A percentile compares a stretch with the other conserved stretches of the same genome.
These are phyloP conservation scores for Achlya hypogyna DNA, from an alignment of 352 stramenopile species.

Conservation along the genomic window DNA sequence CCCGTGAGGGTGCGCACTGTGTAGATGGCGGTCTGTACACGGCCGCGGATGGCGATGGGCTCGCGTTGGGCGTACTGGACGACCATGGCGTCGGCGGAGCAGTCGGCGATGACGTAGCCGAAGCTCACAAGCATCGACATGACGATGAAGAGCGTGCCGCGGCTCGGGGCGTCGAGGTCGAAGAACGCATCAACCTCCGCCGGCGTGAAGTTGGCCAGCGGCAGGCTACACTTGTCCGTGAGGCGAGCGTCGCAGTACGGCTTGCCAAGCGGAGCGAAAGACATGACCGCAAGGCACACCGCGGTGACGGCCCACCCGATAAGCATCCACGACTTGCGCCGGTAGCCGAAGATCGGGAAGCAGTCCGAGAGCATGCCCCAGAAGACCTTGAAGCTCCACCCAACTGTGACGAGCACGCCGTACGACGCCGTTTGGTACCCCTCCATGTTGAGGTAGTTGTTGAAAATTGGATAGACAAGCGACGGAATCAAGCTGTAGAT, in stretches of 20 bases:
- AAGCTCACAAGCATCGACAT: slow-evolving; percentile 65
- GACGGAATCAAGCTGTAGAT: slow-evolving; percentile 45
- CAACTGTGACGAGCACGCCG: slow-evolving; percentile 41
- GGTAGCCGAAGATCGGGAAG: slow-evolving; percentile 13
- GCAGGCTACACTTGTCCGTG: neutral
- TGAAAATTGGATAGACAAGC: slow-evolving; percentile 64
- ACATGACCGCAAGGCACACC: slow-evolving; percentile 1
- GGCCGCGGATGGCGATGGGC: slow-evolving; percentile 30
- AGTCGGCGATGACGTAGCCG: slow-evolving; percentile 50
- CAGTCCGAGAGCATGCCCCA: slow-evolving; percentile 33
- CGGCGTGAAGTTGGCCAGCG: neutral
- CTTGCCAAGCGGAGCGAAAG: neutral
- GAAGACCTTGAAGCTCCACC: slow-evolving; percentile 60
- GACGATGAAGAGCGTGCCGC: slow-evolving; percentile 31
- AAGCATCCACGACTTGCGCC: slow-evolving; percentile 17
- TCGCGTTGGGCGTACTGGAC: slow-evolving; percentile 17
- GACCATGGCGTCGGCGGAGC: slow-evolving; percentile 38
- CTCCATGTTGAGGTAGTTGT: slow-evolving; percentile 64
- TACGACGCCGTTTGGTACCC: slow-evolving; percentile 56
- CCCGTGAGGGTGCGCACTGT: slow-evolving; percentile 40
- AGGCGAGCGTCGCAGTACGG: neutral
- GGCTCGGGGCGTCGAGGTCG: slow-evolving; percentile 21
- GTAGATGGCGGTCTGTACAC: slow-evolving; percentile 45
- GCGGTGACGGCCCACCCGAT: slow-evolving; percentile 18
- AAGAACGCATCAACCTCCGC: slow-evolving; percentile 22